These are phyloP conservation scores for Eutrema salsugineum DNA, from an alignment of 441 rosid genomes.

Conservation along the genomic window DNA sequence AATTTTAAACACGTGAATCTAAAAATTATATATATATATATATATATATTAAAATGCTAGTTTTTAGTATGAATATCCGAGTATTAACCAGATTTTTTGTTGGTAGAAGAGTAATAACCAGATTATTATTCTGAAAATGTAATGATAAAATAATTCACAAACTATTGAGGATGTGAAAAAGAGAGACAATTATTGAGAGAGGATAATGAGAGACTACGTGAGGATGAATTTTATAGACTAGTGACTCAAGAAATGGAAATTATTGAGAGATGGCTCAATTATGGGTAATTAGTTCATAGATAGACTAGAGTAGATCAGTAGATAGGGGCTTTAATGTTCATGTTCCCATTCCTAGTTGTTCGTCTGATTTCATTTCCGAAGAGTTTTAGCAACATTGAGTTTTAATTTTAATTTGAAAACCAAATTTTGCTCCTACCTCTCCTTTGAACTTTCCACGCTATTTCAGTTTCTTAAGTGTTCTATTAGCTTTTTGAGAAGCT, in stretches of 20 bases:
- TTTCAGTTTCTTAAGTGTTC: neutral
- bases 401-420: neutral
- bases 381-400: neutral
- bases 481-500: neutral
- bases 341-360: neutral
- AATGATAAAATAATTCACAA: neutral
- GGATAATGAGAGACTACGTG: neutral
- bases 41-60: neutral
- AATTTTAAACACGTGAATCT: neutral
- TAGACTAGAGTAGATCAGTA: constrained; percentile 13
- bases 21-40: neutral
- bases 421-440: neutral
- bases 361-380: neutral
- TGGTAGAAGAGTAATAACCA: no score
- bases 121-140: no score
- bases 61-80: neutral
- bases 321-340: neutral
- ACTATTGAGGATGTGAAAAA: neutral
- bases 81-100: neutral
- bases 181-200: constrained; percentile 1
- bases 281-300: neutral
- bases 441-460: neutral
- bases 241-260: neutral
- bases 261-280: neutral
- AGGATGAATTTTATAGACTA: neutral